A percentile compares a stretch with the other conserved stretches of the same genome.
These are phyloP conservation scores for Pseudopithomyces maydicus DNA, from an alignment of 2,329 filamentous ascomycete species.

Conservation along the genomic window DNA sequence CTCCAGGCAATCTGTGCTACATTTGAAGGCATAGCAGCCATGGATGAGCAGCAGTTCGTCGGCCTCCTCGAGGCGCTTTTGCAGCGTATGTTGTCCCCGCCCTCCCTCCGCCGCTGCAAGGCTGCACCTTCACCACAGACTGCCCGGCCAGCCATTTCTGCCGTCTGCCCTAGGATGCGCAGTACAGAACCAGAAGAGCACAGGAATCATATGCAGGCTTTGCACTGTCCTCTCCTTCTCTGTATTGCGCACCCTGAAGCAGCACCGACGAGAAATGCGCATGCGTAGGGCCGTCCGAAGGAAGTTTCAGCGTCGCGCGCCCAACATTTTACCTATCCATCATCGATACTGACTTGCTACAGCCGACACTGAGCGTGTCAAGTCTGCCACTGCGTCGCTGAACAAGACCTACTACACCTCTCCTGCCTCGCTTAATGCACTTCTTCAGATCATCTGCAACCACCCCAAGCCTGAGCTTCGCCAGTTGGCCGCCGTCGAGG, in stretches of 20 bases:
- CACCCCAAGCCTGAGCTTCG: conserved; percentile 74
- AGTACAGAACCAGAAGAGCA: not conserved
- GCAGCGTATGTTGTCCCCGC: conserved; percentile 69
- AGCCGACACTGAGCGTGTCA: conserved; percentile 79
- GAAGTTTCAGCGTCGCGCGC: not conserved
- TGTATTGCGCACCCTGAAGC: too few species aligned
- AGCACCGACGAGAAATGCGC: too few species aligned
- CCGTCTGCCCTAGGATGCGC: not conserved
- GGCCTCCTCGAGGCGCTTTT: conserved; percentile 86
- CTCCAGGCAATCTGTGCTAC: conserved; percentile 5
- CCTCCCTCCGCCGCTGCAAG: conserved; percentile 9
- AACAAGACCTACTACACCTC: conserved; percentile 93
- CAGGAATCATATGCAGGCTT: not conserved
- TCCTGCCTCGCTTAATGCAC: conserved; percentile 79
- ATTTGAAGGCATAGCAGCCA: conserved; percentile 44
- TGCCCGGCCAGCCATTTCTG: not conserved
- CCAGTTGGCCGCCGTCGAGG: conserved; percentile 91
- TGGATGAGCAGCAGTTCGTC: conserved; percentile 84
- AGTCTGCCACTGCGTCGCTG: conserved; percentile 85
- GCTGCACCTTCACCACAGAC: not conserved
- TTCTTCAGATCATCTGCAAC: conserved; percentile 86
- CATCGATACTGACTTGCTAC: conserved; percentile 41
- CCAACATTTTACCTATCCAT: not conserved
- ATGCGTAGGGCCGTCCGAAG: not conserved
- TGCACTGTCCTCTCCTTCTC: too few species aligned